phyloP scores from a whole-genome alignment of 2,329 filamentous ascomycete species.

The Exophiala sp. region DNA sequence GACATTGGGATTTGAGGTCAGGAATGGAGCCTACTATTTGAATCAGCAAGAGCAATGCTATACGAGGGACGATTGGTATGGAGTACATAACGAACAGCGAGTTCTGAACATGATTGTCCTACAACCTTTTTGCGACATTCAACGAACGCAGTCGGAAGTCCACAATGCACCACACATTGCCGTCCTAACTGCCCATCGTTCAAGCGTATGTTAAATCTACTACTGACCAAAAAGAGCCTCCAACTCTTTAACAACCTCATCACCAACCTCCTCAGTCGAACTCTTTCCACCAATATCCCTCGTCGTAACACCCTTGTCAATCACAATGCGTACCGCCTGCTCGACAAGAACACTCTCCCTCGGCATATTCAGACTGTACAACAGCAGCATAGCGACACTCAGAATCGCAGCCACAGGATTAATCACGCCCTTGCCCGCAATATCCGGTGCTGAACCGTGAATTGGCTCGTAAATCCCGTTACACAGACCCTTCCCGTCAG shows the following conservation, averaged over 20 bases:
- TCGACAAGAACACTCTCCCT: constrained; percentile 76
- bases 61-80: too few relatives aligned
- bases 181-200: too few relatives aligned
- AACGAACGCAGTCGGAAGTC: too few relatives aligned
- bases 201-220: background rate
- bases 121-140: too few relatives aligned
- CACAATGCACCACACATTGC: too few relatives aligned
- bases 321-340: constrained; percentile 71
- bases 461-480: constrained; percentile 98
- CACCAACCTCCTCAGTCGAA: constrained; percentile 74
- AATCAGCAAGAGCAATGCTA: too few relatives aligned
- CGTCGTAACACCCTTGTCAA: constrained; percentile 75
- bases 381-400: constrained; percentile 91
- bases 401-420: constrained; percentile 91
- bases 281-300: constrained; percentile 78
- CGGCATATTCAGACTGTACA: constrained; percentile 81
- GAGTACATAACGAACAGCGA: too few relatives aligned
- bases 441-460: constrained; percentile 90
- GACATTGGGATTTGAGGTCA: too few relatives aligned
- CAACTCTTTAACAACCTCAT: constrained; percentile 74
- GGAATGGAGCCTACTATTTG: too few relatives aligned
- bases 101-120: too few relatives aligned
- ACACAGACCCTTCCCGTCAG: constrained; percentile 61
- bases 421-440: constrained; percentile 85
- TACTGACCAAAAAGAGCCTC: constrained; percentile 58